Evolutionary conservation across 805 yeast genomes (phyloP).

Genomic region (Kodamaea laetipori): DNA sequence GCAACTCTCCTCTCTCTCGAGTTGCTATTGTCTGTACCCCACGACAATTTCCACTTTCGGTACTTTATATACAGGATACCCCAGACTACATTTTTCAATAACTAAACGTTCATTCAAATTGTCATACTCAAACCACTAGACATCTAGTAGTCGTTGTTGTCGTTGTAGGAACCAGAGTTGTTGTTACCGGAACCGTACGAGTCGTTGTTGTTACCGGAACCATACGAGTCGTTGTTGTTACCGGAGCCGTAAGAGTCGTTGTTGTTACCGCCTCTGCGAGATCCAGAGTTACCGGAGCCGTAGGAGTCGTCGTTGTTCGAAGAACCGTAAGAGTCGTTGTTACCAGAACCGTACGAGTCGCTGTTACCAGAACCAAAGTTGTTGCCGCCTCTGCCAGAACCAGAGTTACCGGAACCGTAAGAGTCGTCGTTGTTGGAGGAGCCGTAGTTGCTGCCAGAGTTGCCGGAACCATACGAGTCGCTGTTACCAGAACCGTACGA

Average conservation of each 20-base stretch:
- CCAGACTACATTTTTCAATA: conserved; percentile 1
- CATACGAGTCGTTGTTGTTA: conserved; percentile 24
- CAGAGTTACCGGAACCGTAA: conserved; percentile 22
- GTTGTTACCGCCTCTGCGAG: conserved; percentile 18
- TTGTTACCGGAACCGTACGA: conserved; percentile 25
- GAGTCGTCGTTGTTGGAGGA: conserved; percentile 20
- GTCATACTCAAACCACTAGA: not conserved
- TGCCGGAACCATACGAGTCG: conserved; percentile 7
- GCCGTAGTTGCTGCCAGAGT: conserved; percentile 24
- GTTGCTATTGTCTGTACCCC: conserved; percentile 1
- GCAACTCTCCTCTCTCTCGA: too few species aligned
- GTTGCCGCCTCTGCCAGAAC: conserved; percentile 1
- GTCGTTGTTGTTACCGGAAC: conserved; percentile 20
- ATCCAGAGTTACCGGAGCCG: conserved; percentile 26
- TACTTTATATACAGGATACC: too few species aligned
- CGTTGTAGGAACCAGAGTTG: conserved; percentile 17
- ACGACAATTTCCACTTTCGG: conserved; percentile 1
- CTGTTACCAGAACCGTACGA: conserved; percentile 20
- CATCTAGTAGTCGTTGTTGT: conserved; percentile 11
- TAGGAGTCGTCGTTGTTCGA: conserved; percentile 20
- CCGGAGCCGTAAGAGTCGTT: conserved; percentile 25
- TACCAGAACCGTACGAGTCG: conserved; percentile 21
- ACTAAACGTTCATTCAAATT: conserved; percentile 2
- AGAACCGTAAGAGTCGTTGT: conserved; percentile 19
- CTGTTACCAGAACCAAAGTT: conserved; percentile 21